phyloP scores from a whole-genome alignment of 2,329 filamentous ascomycete genomes.

The Helicocarpus griseus region DNA sequence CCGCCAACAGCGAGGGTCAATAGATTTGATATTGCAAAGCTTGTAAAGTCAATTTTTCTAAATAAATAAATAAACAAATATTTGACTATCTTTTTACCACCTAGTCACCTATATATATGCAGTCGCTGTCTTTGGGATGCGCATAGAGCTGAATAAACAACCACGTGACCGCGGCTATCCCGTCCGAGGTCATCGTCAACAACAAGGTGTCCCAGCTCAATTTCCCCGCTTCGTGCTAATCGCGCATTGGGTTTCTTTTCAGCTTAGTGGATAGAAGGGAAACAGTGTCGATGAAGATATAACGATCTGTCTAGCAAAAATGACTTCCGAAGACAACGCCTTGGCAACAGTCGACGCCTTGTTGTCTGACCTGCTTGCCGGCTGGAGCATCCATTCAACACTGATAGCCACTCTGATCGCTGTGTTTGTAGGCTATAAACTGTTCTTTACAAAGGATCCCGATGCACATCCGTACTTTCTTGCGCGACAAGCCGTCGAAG shows the following conservation, averaged over 20 bases:
- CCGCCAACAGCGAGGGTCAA: background rate
- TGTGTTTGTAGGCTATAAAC: slow-evolving; percentile 58
- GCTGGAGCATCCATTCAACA: slow-evolving; percentile 78
- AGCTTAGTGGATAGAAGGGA: no score
- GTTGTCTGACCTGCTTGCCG: slow-evolving; percentile 58
- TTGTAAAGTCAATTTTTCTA: no score
- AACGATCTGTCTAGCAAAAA: slow-evolving; percentile 14
- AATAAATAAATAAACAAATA: no score
- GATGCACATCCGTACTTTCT: slow-evolving; percentile 89
- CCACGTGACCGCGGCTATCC: no score
- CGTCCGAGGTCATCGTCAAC: no score
- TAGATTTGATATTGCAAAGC: background rate
- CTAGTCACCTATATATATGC: no score
- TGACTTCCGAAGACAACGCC: slow-evolving; percentile 40
- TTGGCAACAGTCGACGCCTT: slow-evolving; percentile 62
- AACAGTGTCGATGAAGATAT: background rate
- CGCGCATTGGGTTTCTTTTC: no score
- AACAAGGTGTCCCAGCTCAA: no score
- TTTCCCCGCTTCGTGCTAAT: no score
- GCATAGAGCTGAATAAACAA: no score
- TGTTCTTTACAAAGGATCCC: slow-evolving; percentile 65
- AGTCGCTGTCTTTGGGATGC: no score
- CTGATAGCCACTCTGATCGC: slow-evolving; percentile 57
- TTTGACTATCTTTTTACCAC: no score
- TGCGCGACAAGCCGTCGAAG: slow-evolving; percentile 69